Evolutionary conservation across 208 protist species (phyloP).

Genomic region (Kentomonas sorsogonicus): DNA sequence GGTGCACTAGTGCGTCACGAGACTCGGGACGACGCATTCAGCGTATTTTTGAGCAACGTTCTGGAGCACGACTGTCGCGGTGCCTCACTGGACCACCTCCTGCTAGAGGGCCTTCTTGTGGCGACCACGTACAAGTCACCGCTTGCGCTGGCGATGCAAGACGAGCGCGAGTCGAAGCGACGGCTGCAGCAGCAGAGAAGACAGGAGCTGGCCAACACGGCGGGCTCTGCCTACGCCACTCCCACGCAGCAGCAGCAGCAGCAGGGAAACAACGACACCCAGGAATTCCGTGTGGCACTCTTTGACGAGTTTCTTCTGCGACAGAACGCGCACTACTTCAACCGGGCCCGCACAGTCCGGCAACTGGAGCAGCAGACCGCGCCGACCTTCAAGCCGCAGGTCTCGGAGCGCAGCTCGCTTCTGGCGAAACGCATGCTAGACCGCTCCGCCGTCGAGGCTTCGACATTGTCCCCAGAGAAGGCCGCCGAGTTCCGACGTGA

Average conservation of each 20-base stretch:
- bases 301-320: constrained; percentile 81
- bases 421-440: constrained; percentile 53
- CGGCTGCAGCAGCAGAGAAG: background rate
- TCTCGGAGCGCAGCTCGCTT: constrained; percentile 33
- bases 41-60: constrained; percentile 53
- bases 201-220: background rate
- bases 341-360: constrained; percentile 31
- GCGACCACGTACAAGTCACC: constrained; percentile 53
- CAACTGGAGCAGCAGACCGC: constrained; percentile 39
- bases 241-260: background rate
- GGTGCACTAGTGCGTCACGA: constrained; percentile 17
- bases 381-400: constrained; percentile 60
- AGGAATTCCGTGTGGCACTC: constrained; percentile 35
- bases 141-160: constrained; percentile 40
- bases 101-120: constrained; percentile 18
- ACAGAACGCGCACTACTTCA: constrained; percentile 57
- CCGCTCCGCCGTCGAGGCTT: too few relatives aligned
- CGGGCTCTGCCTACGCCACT: background rate
- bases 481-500: too few relatives aligned
- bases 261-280: too few relatives aligned
- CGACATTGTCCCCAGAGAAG: too few relatives aligned
- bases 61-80: constrained; percentile 22
- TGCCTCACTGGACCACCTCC: background rate
- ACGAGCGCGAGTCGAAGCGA: constrained; percentile 20
- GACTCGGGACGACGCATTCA: constrained; percentile 23